These are phyloP conservation scores for Leishmania arabica DNA, from an alignment of 208 protist genomes.

Conservation along the genomic window DNA sequence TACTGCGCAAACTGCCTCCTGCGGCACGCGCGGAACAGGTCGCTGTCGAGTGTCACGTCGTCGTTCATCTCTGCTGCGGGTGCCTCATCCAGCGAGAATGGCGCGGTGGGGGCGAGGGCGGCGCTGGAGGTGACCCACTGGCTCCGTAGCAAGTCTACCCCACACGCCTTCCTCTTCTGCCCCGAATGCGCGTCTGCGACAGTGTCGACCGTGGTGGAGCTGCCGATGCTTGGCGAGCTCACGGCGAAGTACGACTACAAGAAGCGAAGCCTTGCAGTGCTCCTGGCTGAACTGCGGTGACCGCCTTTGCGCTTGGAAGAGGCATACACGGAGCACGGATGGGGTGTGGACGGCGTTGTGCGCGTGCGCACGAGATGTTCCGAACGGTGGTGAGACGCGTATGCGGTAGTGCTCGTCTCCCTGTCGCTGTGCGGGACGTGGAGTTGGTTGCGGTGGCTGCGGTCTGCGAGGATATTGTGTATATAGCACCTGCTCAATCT, in stretches of 20 bases:
- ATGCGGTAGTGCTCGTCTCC: neutral
- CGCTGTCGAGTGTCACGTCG: slow-evolving; percentile 12
- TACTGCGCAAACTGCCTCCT: slow-evolving; percentile 75
- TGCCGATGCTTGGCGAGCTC: slow-evolving; percentile 8
- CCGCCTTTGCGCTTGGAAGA: neutral
- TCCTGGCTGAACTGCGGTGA: slow-evolving; percentile 7
- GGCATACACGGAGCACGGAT: neutral
- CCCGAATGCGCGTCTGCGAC: slow-evolving; percentile 38
- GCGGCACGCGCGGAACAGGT: slow-evolving; percentile 47
- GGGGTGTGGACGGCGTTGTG: neutral
- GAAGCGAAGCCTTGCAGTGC: slow-evolving; percentile 3
- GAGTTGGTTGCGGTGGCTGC: neutral
- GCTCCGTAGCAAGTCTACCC: neutral
- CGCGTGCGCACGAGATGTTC: neutral
- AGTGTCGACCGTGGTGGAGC: slow-evolving; percentile 23
- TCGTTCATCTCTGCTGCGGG: neutral
- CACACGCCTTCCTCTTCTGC: slow-evolving; percentile 29
- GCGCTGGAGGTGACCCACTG: slow-evolving; percentile 21
- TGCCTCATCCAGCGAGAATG: neutral
- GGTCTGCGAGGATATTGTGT: neutral
- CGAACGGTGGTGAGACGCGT: neutral
- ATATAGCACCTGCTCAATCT: neutral
- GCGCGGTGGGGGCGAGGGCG: neutral
- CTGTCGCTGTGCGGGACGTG: neutral
- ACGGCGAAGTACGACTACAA: slow-evolving; percentile 17